Conservation (phyloP, 257 asterid species). For the Mentha longifolia region DNA sequence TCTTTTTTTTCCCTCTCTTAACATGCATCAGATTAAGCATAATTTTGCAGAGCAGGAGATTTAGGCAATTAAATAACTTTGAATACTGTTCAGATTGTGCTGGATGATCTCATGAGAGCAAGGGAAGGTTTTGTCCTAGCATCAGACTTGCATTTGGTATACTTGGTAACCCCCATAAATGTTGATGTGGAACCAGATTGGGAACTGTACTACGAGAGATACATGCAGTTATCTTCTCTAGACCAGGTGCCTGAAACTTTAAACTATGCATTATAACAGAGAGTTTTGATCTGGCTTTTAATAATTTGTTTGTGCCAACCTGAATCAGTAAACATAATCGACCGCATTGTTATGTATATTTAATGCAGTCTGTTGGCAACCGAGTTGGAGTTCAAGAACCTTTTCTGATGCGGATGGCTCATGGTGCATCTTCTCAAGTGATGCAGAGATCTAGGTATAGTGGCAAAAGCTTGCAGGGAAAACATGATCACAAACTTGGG, state of each 20-base stretch:
- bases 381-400: constrained; percentile 95
- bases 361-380: constrained; percentile 92
- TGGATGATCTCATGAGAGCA: constrained; percentile 93
- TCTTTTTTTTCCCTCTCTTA: constrained; percentile 1
- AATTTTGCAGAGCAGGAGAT: too few relatives aligned
- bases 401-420: constrained; percentile 98
- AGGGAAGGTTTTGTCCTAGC: constrained; percentile 99
- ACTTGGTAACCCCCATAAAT: constrained; percentile 94
- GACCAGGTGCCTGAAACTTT: constrained; percentile 69
- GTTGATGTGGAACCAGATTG: constrained; percentile 98
- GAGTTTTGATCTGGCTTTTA: constrained; percentile 26
- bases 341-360: constrained; percentile 28
- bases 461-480: constrained; percentile 59
- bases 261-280: constrained; percentile 4
- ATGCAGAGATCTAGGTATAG: constrained; percentile 54
- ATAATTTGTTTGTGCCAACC: constrained; percentile 22
- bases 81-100: constrained; percentile 68
- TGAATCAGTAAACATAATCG: constrained; percentile 14
- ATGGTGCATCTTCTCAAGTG: constrained; percentile 77
- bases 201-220: constrained; percentile 92
- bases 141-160: constrained; percentile 96
- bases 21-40: constrained; percentile 23
- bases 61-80: constrained; percentile 31
- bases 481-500: constrained; percentile 47
- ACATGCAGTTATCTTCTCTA: constrained; percentile 80